phyloP scores from a whole-genome alignment of 495 filamentous ascomycete genomes.

The Tuber umbilicatum region DNA sequence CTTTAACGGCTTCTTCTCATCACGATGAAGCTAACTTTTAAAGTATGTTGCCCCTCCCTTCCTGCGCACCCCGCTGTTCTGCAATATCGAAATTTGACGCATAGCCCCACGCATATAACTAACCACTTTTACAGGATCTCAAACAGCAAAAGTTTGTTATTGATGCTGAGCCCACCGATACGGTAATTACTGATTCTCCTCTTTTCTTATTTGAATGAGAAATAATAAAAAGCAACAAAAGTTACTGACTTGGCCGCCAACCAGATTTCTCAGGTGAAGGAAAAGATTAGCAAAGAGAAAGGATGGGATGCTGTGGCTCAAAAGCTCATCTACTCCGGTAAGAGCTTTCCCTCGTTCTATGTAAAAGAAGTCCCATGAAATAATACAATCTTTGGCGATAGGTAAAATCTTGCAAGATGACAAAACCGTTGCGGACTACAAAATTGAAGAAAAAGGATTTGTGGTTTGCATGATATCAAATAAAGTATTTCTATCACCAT shows the following conservation, averaged over 20 bases:
- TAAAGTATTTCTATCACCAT: conserved; percentile 50
- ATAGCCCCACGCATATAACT: conserved; percentile 40
- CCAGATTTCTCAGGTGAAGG: conserved; percentile 81
- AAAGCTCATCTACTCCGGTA: conserved; percentile 98
- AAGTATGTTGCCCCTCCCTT: conserved; percentile 49
- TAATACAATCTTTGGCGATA: conserved; percentile 42
- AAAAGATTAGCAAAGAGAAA: conserved; percentile 72
- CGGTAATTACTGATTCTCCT: conserved; percentile 54
- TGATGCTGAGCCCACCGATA: conserved; percentile 86
- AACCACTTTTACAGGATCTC: conserved; percentile 59
- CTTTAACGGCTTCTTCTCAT: conserved; percentile 23
- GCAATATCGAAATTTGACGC: conserved; percentile 21
- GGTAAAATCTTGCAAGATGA: conserved; percentile 97
- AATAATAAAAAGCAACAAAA: neutral
- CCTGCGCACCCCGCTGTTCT: conserved; percentile 12
- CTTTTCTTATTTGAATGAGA: conserved; percentile 6
- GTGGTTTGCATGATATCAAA: conserved; percentile 95
- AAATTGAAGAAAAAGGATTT: conserved; percentile 98
- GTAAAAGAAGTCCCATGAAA: conserved; percentile 1
- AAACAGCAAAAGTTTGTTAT: conserved; percentile 97
- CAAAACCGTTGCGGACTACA: conserved; percentile 89
- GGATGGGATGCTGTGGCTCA: conserved; percentile 80
- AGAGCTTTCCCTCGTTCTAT: conserved; percentile 13
- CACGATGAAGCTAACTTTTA: conserved; percentile 76
- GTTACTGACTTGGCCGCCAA: conserved; percentile 14